A percentile compares a stretch with the other conserved stretches of the same genome.
phyloP scores from a whole-genome alignment of 116 monocot genomes.

The Iris pallida region DNA sequence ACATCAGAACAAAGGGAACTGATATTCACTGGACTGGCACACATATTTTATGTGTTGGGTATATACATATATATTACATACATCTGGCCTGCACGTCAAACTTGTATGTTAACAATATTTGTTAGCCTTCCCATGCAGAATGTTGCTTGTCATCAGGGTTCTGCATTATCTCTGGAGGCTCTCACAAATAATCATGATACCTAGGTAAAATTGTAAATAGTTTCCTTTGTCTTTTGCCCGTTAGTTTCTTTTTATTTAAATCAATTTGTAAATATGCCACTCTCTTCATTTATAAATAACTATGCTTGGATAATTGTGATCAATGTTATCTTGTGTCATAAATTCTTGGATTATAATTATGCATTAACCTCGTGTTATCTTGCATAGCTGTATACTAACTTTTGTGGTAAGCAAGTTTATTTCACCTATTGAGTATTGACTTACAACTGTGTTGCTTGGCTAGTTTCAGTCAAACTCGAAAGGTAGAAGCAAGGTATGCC shows the following conservation, averaged over 20 bases:
- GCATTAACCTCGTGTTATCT: not conserved
- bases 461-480: not conserved
- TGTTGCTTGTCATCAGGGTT: conserved; percentile 5
- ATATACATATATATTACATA: not conserved
- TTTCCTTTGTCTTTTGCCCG: conserved; percentile 17
- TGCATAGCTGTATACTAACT: not conserved
- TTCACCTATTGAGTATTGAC: not conserved
- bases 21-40: not conserved
- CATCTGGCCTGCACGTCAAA: conserved; percentile 29
- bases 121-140: conserved; percentile 53
- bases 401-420: not conserved
- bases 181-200: conserved; percentile 57
- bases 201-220: conserved; percentile 84
- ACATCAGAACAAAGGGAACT: not conserved
- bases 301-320: conserved; percentile 10
- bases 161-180: conserved; percentile 42
- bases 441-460: not conserved
- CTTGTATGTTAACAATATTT: conserved; percentile 59
- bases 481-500: not conserved
- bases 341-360: not conserved
- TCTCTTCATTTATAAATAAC: conserved; percentile 38
- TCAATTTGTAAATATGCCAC: conserved; percentile 54
- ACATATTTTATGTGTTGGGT: not conserved
- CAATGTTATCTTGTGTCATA: not conserved
- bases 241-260: conserved; percentile 22